Percentiles rank a stretch among this genome's conserved stretches.
Evolutionary conservation across 2,329 filamentous ascomycete species (phyloP).

Genomic region (Fusarium nelsonii): DNA sequence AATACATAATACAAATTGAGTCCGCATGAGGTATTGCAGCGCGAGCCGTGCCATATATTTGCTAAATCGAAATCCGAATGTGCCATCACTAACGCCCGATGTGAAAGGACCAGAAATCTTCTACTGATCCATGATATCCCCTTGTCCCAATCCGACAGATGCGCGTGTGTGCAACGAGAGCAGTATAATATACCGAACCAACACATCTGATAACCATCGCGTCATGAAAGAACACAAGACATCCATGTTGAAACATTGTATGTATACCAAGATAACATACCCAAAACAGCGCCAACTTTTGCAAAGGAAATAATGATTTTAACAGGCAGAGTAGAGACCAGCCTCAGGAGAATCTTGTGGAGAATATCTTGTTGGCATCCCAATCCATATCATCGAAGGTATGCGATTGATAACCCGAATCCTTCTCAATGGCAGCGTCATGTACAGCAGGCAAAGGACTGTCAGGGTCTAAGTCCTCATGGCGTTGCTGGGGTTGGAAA

Average conservation of each 20-base stretch:
- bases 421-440: conserved; percentile 18
- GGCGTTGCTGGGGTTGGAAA: conserved; percentile 7
- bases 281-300: not conserved
- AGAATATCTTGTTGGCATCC: conserved; percentile 18
- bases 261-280: not conserved
- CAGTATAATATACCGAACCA: not conserved
- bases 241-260: not conserved
- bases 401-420: conserved; percentile 24
- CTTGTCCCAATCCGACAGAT: not conserved
- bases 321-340: not conserved
- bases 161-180: not conserved
- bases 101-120: not conserved
- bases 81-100: too few species aligned
- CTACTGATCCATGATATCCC: not conserved
- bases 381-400: conserved; percentile 5
- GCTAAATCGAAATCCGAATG: not conserved
- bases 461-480: conserved; percentile 3
- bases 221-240: not conserved
- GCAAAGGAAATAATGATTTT: not conserved
- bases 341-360: not conserved
- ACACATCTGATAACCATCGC: not conserved
- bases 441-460: conserved; percentile 2
- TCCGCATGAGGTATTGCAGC: not conserved
- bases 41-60: conserved; percentile 1
- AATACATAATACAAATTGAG: conserved; percentile 11